Evolutionary conservation across 306 rosid species (phyloP).

Genomic region (Inga laurina): DNA sequence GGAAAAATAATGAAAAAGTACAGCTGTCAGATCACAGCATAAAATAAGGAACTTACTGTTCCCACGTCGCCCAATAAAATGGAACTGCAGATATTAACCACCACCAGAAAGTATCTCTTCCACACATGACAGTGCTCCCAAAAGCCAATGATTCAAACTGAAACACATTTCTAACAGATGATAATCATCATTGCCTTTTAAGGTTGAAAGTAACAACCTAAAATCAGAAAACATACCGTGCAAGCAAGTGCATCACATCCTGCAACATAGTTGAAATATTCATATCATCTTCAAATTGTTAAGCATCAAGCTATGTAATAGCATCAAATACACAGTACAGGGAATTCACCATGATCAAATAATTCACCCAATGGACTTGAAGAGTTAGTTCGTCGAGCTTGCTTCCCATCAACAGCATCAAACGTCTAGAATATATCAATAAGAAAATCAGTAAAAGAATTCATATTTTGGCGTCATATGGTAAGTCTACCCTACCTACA

Average conservation of each 20-base stretch:
- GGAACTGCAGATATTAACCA: slow-evolving; percentile 95
- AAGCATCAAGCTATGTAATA: neutral
- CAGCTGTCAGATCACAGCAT: neutral
- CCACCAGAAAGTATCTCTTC: slow-evolving; percentile 86
- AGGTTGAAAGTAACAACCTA: slow-evolving; percentile 24
- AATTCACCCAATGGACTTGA: slow-evolving; percentile 97
- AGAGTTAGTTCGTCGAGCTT: slow-evolving; percentile 95
- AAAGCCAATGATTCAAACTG: slow-evolving; percentile 92
- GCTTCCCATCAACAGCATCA: slow-evolving; percentile 99
- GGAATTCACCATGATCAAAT: slow-evolving; percentile 85
- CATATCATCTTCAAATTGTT: slow-evolving; percentile 32
- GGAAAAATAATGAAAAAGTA: neutral
- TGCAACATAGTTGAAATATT: slow-evolving; percentile 51
- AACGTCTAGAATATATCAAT: slow-evolving; percentile 61
- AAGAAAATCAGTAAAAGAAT: slow-evolving; percentile 15
- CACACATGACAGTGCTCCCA: slow-evolving; percentile 95
- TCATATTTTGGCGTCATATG: neutral
- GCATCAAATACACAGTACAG: slow-evolving; percentile 10
- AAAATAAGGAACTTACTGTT: slow-evolving; percentile 68
- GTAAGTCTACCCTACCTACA: slow-evolving; percentile 9
- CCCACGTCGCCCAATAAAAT: slow-evolving; percentile 96
- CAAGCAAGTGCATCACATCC: slow-evolving; percentile 99
- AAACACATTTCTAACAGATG: slow-evolving; percentile 29
- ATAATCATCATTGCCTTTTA: slow-evolving; percentile 30
- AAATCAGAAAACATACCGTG: slow-evolving; percentile 61